Evolutionary conservation across 139 green algal species (phyloP).

Genomic region (Trebouxia sp.): DNA sequence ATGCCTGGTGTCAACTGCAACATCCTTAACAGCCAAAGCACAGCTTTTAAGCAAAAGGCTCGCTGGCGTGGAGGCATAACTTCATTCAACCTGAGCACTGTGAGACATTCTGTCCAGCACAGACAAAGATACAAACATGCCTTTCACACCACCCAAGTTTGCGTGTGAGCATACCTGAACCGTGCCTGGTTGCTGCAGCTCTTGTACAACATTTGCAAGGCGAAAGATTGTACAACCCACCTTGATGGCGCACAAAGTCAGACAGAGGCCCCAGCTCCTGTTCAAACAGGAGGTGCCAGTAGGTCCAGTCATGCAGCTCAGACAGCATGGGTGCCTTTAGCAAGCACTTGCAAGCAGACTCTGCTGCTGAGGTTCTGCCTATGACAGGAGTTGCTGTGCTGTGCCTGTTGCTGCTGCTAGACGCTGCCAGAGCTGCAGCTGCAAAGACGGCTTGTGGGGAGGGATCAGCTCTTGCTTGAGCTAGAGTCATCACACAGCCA

Average conservation of each 20-base stretch:
- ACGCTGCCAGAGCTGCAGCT: not conserved
- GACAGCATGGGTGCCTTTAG: not conserved
- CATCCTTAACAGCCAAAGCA: too few species aligned
- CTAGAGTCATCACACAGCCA: not conserved
- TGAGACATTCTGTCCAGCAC: too few species aligned
- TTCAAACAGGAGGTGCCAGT: not conserved
- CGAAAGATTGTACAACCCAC: too few species aligned
- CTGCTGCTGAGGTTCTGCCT: not conserved
- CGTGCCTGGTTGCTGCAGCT: too few species aligned
- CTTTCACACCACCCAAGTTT: too few species aligned
- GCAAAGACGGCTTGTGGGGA: not conserved
- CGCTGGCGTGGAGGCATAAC: too few species aligned
- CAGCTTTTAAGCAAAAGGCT: too few species aligned
- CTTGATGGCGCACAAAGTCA: not conserved
- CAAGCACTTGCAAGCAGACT: conserved; percentile 3
- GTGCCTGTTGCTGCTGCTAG: not conserved
- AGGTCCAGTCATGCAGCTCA: conserved; percentile 22
- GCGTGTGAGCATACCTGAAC: too few species aligned
- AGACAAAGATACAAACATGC: too few species aligned
- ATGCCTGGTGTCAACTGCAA: too few species aligned
- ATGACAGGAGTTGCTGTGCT: not conserved
- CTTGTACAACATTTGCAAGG: too few species aligned
- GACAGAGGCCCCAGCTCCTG: not conserved
- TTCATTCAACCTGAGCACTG: too few species aligned
- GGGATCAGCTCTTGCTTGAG: not conserved